Percentiles rank a stretch among this genome's conserved stretches.
phyloP scores from a whole-genome alignment of 1,139 yeast genomes.

The Komagataea norvegica region DNA sequence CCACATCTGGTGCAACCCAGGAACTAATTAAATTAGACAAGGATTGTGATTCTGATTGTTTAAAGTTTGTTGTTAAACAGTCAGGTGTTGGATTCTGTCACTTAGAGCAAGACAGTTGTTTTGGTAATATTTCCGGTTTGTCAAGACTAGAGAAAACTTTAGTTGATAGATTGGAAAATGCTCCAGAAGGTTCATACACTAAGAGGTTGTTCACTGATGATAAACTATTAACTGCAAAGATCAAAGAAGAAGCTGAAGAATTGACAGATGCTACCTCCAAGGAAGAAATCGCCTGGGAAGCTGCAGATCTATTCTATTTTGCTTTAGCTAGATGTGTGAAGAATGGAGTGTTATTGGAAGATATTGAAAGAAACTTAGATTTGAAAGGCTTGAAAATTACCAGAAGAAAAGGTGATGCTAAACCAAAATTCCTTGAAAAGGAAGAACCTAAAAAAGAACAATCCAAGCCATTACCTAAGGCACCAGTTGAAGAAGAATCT shows the following conservation, averaged over 20 bases:
- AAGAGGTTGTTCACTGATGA: conserved; percentile 80
- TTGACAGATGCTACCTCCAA: conserved; percentile 71
- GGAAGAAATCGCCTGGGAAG: conserved; percentile 91
- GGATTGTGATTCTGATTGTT: conserved; percentile 92
- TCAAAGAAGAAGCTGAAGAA: conserved; percentile 95
- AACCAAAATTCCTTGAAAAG: conserved; percentile 56
- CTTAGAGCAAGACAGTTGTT: conserved; percentile 74
- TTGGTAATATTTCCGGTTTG: conserved; percentile 64
- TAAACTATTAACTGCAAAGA: conserved; percentile 72
- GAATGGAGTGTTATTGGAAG: conserved; percentile 72
- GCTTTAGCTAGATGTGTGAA: conserved; percentile 83
- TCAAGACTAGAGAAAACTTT: conserved; percentile 63
- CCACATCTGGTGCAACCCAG: conserved; percentile 93
- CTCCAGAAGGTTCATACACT: conserved; percentile 92
- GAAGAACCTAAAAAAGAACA: conserved; percentile 26
- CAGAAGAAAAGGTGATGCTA: conserved; percentile 95
- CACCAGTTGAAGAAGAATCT: conserved; percentile 21
- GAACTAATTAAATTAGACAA: conserved; percentile 55
- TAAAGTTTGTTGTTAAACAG: conserved; percentile 82
- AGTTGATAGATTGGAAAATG: conserved; percentile 45
- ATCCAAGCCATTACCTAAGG: conserved; percentile 21
- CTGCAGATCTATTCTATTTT: conserved; percentile 91
- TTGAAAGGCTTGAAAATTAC: conserved; percentile 81
- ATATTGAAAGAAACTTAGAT: conserved; percentile 80
- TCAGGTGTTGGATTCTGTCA: conserved; percentile 90